Evolutionary conservation across 1,284 basidiomycete species (phyloP).

Genomic region (Laetiporus sulphureus): DNA sequence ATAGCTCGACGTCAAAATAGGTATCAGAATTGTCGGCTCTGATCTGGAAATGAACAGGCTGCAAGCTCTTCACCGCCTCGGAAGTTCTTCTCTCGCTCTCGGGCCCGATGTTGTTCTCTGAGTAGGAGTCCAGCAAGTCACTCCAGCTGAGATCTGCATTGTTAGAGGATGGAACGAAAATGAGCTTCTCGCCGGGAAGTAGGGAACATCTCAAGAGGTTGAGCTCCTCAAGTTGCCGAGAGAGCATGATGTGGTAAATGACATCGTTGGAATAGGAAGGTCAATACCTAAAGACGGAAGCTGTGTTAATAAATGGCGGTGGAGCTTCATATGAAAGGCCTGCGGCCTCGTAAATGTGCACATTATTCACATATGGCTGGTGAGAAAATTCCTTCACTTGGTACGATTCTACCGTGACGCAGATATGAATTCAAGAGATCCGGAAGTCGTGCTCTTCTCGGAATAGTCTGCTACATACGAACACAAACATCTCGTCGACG

Average conservation of each 20-base stretch:
- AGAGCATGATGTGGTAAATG: slow-evolving; percentile 3
- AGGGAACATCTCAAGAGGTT: slow-evolving; percentile 51
- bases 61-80: slow-evolving; percentile 3
- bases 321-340: too few relatives aligned
- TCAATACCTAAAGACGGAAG: not conserved
- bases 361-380: too few relatives aligned
- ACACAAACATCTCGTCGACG: too few relatives aligned
- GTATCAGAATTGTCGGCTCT: slow-evolving; percentile 26
- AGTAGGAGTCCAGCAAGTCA: slow-evolving; percentile 25
- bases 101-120: slow-evolving; percentile 5
- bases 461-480: too few relatives aligned
- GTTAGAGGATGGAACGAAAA: slow-evolving; percentile 28
- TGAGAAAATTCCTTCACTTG: too few relatives aligned
- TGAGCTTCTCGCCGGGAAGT: slow-evolving; percentile 48
- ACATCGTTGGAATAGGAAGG: slow-evolving; percentile 2
- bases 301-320: too few relatives aligned
- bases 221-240: slow-evolving; percentile 39
- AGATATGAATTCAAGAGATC: too few relatives aligned
- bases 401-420: too few relatives aligned
- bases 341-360: too few relatives aligned
- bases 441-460: too few relatives aligned
- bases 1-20: slow-evolving; percentile 38
- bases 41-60: slow-evolving; percentile 33
- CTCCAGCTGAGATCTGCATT: slow-evolving; percentile 34
- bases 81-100: not conserved